phyloP scores from a whole-genome alignment of 2,329 filamentous ascomycete genomes.

The Colletotrichum tanaceti region DNA sequence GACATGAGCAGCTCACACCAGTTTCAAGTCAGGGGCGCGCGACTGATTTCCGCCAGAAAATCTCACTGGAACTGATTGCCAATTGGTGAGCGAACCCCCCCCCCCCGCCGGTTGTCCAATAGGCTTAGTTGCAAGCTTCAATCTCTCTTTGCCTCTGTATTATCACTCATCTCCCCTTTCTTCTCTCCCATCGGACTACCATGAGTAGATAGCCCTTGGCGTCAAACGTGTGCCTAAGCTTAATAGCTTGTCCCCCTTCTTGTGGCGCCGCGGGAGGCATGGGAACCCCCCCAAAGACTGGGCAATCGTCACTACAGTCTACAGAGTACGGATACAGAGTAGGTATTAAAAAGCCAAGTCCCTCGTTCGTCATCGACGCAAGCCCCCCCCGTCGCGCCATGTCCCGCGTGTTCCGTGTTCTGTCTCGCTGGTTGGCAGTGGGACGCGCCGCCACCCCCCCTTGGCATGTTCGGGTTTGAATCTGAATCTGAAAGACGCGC shows the following conservation, averaged over 20 bases:
- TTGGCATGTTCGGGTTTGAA: neutral
- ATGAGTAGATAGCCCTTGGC: neutral
- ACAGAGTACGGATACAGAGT: too few species aligned
- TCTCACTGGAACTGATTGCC: neutral
- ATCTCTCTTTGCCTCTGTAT: neutral
- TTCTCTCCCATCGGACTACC: too few species aligned
- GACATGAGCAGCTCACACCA: constrained; percentile 1
- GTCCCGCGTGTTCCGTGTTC: constrained; percentile 2
- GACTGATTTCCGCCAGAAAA: neutral
- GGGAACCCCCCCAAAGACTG: constrained; percentile 19
- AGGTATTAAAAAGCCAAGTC: constrained; percentile 1
- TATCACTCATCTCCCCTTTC: too few species aligned
- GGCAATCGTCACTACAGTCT: constrained; percentile 14
- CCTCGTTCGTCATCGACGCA: constrained; percentile 23
- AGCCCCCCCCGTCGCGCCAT: constrained; percentile 2
- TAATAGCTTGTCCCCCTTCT: too few species aligned
- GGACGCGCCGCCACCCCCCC: neutral
- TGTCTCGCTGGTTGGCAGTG: too few species aligned
- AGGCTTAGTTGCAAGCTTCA: neutral
- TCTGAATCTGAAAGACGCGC: neutral
- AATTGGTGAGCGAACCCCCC: neutral
- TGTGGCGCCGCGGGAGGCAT: constrained; percentile 28
- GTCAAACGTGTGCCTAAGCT: constrained; percentile 1
- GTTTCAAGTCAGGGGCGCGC: constrained; percentile 7
- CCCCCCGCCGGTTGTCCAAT: neutral